Conservation (phyloP, 202 grass and related monocot genomes). For the Schoenoplectus triqueter region DNA sequence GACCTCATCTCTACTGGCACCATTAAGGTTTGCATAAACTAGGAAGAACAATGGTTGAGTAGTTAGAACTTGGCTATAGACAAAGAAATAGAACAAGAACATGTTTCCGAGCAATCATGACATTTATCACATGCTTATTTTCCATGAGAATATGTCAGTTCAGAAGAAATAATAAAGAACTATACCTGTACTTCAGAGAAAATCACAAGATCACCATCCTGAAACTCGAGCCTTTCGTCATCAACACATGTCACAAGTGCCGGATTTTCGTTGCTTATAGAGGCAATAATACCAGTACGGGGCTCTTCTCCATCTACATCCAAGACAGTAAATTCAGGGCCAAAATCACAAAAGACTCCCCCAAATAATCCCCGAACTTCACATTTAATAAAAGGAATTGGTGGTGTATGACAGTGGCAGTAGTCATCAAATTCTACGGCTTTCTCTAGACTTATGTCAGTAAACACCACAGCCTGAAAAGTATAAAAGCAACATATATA, state of each 20-base stretch:
- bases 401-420: constrained; percentile 78
- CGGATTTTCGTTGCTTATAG: constrained; percentile 77
- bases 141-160: not conserved
- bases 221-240: constrained; percentile 87
- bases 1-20: not conserved
- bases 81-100: constrained; percentile 8
- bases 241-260: constrained; percentile 89
- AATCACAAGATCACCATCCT: constrained; percentile 83
- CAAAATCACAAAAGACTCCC: constrained; percentile 83
- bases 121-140: not conserved
- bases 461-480: constrained; percentile 75
- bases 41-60: constrained; percentile 15
- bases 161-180: not conserved
- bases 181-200: constrained; percentile 74
- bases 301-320: constrained; percentile 94
- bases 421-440: constrained; percentile 79
- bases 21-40: not conserved
- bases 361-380: constrained; percentile 90
- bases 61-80: not conserved
- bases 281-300: constrained; percentile 84
- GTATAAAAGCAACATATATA: constrained; percentile 6
- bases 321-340: constrained; percentile 79
- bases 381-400: constrained; percentile 85
- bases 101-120: not conserved
- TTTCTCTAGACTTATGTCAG: constrained; percentile 81